Conservation (phyloP, 208 protist genomes). For the Giardia muris region DNA sequence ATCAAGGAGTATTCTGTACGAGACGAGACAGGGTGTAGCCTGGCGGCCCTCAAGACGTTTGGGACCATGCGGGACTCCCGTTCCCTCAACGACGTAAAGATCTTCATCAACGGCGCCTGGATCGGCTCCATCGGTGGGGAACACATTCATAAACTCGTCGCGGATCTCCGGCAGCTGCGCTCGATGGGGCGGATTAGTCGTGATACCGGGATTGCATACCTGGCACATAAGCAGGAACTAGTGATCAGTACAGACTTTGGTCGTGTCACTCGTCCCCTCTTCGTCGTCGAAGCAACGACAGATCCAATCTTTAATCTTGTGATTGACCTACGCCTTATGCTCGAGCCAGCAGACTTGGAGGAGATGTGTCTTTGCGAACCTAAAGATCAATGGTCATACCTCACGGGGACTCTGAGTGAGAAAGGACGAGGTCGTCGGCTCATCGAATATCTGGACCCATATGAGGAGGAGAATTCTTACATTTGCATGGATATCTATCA, state of each 20-base stretch:
- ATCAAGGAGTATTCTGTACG: neutral
- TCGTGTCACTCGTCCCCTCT: conserved; percentile 3
- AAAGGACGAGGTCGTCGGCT: neutral
- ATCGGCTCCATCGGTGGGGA: neutral
- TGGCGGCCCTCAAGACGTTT: neutral
- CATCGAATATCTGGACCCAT: conserved; percentile 23
- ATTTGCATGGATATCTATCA: conserved; percentile 15
- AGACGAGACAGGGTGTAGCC: neutral
- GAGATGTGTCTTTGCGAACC: neutral
- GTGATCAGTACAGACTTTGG: neutral
- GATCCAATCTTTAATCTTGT: neutral
- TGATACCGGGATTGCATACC: neutral
- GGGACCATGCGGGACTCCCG: neutral
- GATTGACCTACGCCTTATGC: neutral
- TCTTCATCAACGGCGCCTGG: conserved; percentile 21
- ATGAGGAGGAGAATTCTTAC: conserved; percentile 6
- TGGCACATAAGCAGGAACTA: neutral
- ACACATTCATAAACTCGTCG: neutral
- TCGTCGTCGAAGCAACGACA: neutral
- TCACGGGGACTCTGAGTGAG: neutral
- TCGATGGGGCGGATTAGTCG: neutral
- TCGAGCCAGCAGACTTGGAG: neutral
- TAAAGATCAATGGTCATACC: neutral
- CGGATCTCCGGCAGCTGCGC: neutral
- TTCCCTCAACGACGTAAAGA: neutral